A percentile compares a stretch with the other conserved stretches of the same genome.
Evolutionary conservation across 2,329 filamentous ascomycete species (phyloP).

Genomic region (Colletotrichum cordylinicola): DNA sequence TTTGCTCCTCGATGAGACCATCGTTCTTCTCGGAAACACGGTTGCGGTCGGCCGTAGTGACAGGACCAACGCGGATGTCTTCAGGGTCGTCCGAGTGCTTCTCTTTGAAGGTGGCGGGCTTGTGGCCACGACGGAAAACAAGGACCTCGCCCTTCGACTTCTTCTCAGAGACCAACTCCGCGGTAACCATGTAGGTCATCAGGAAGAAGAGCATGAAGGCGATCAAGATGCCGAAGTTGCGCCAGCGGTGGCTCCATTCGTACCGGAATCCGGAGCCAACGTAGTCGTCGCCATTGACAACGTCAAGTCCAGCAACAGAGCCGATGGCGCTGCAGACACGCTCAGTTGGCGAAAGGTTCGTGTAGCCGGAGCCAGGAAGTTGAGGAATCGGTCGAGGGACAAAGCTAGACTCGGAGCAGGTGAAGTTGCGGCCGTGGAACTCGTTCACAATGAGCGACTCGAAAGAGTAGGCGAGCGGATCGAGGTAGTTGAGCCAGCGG

Average conservation of each 20-base stretch:
- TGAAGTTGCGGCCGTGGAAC: slow-evolving; percentile 70
- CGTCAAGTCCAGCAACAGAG: slow-evolving; percentile 54
- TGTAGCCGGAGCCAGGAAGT: slow-evolving; percentile 33
- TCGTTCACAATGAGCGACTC: slow-evolving; percentile 86
- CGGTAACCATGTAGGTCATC: slow-evolving; percentile 64
- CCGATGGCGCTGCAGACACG: slow-evolving; percentile 66
- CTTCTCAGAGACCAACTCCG: slow-evolving; percentile 69
- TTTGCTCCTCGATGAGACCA: slow-evolving; percentile 59
- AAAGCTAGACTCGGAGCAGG: slow-evolving; percentile 43
- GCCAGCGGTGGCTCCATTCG: slow-evolving; percentile 65
- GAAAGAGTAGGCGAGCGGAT: slow-evolving; percentile 82
- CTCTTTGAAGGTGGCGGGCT: slow-evolving; percentile 62
- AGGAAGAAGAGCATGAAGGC: slow-evolving; percentile 70
- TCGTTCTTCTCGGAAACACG: slow-evolving; percentile 41
- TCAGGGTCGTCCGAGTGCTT: slow-evolving; percentile 68
- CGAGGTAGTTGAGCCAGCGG: slow-evolving; percentile 82
- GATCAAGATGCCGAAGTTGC: slow-evolving; percentile 74
- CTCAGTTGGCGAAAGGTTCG: slow-evolving; percentile 38
- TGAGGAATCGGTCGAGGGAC: slow-evolving; percentile 41
- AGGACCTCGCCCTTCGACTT: slow-evolving; percentile 81
- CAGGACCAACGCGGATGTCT: slow-evolving; percentile 54
- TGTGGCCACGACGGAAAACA: slow-evolving; percentile 74
- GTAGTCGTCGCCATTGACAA: slow-evolving; percentile 65
- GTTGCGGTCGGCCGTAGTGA: slow-evolving; percentile 49
- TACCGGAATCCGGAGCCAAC: slow-evolving; percentile 63